Percentiles rank a stretch among this genome's conserved stretches.
phyloP scores from a whole-genome alignment of 1,139 yeast genomes.

The Geotrichum australiense region DNA sequence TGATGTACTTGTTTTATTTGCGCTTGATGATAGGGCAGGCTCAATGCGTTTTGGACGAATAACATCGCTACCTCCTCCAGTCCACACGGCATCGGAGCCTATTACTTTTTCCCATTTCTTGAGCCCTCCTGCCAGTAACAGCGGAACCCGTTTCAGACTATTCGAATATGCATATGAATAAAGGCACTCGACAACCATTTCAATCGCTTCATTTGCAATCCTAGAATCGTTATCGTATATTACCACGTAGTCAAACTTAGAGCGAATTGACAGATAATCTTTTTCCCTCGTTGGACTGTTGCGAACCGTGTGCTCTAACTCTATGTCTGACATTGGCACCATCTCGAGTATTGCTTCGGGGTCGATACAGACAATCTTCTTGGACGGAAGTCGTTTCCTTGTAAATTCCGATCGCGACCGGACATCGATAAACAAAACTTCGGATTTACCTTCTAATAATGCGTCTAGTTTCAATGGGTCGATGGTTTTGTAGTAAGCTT shows the following conservation, averaged over 20 bases:
- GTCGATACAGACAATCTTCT: slow-evolving; percentile 62
- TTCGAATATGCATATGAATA: slow-evolving; percentile 36
- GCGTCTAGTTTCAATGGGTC: background rate
- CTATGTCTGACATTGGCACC: slow-evolving; percentile 46
- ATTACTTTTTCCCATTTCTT: slow-evolving; percentile 40
- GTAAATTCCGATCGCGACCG: slow-evolving; percentile 54
- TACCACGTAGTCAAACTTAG: slow-evolving; percentile 53
- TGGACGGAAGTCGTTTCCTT: slow-evolving; percentile 50
- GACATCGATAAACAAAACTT: slow-evolving; percentile 31
- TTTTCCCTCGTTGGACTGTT: slow-evolving; percentile 50
- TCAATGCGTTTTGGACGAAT: background rate
- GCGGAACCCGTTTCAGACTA: slow-evolving; percentile 47
- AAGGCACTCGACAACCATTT: slow-evolving; percentile 26
- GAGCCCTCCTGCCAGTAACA: slow-evolving; percentile 50
- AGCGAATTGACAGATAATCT: slow-evolving; percentile 44
- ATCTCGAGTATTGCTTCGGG: slow-evolving; percentile 46
- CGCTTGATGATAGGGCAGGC: background rate
- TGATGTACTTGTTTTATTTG: too few species aligned
- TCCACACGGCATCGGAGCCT: slow-evolving; percentile 15
- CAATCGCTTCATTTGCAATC: slow-evolving; percentile 19
- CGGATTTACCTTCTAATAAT: background rate
- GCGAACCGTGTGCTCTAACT: slow-evolving; percentile 52
- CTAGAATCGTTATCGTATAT: slow-evolving; percentile 44
- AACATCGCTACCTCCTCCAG: background rate
- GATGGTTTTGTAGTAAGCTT: background rate